These are phyloP conservation scores for Aureobasidium melanogenum DNA, from an alignment of 2,329 filamentous ascomycete genomes.

Conservation along the genomic window DNA sequence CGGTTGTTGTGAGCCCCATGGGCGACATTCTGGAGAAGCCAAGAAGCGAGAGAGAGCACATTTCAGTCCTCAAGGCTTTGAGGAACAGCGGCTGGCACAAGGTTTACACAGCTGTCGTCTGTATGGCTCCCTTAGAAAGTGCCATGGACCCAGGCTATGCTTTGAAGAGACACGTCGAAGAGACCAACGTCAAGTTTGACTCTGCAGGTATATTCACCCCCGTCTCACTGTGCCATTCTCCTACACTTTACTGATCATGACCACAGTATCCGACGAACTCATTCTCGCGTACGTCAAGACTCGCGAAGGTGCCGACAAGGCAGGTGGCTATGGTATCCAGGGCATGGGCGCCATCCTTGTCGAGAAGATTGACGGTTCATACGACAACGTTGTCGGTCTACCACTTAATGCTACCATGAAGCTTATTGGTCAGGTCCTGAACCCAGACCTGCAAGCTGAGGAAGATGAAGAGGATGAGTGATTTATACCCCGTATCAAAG, in stretches of 20 bases:
- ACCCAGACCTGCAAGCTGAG: conserved; percentile 57
- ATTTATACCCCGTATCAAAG: background rate
- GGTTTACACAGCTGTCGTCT: conserved; percentile 77
- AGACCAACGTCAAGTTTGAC: conserved; percentile 86
- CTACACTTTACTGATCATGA: background rate
- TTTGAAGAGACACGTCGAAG: conserved; percentile 72
- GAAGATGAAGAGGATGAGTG: conserved; percentile 23
- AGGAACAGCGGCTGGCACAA: conserved; percentile 56
- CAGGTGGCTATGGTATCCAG: conserved; percentile 90
- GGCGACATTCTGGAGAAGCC: conserved; percentile 90
- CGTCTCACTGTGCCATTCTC: background rate
- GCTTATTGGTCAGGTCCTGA: conserved; percentile 81
- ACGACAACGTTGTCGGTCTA: conserved; percentile 90
- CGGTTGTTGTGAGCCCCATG: conserved; percentile 70
- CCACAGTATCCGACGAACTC: conserved; percentile 65
- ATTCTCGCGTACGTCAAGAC: conserved; percentile 73
- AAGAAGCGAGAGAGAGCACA: conserved; percentile 67
- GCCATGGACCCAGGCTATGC: conserved; percentile 78
- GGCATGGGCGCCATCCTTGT: conserved; percentile 79
- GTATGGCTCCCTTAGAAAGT: conserved; percentile 73
- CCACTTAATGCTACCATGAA: conserved; percentile 70
- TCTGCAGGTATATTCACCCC: conserved; percentile 33
- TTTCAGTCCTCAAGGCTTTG: conserved; percentile 72
- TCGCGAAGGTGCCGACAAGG: conserved; percentile 89
- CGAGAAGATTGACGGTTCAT: conserved; percentile 78